phyloP scores from a whole-genome alignment of 1,139 yeast species.

The Candida sp. region DNA sequence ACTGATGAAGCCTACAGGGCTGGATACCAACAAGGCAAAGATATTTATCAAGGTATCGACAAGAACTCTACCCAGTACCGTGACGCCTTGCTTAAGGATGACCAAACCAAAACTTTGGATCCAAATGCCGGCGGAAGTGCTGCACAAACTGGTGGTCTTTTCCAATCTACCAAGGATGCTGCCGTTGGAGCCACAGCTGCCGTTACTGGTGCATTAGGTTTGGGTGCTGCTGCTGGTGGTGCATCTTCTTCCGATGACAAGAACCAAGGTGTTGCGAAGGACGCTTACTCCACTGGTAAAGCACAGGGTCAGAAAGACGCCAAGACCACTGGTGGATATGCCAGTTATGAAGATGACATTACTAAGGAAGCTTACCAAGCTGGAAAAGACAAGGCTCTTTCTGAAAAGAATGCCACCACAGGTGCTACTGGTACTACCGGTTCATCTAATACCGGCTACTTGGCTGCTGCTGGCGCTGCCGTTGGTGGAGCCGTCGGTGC shows the following conservation, averaged over 20 bases:
- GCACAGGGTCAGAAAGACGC: neutral
- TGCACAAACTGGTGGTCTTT: conserved; percentile 1
- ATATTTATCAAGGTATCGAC: conserved; percentile 2
- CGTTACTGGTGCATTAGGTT: no score
- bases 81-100: neutral
- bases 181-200: no score
- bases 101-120: neutral
- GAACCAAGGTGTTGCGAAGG: conserved; percentile 1
- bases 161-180: conserved; percentile 8
- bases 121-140: conserved; percentile 10
- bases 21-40: conserved; percentile 11
- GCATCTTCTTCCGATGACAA: conserved; percentile 15
- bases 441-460: conserved; percentile 2
- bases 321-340: neutral
- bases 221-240: conserved; percentile 16
- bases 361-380: conserved; percentile 15
- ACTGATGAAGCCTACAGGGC: conserved; percentile 10
- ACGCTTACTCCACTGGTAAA: conserved; percentile 7
- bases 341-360: conserved; percentile 5
- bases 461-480: conserved; percentile 14
- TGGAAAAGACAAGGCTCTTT: conserved; percentile 9
- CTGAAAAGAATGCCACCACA: conserved; percentile 7
- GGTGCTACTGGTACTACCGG: conserved; percentile 5
- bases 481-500: neutral
- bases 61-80: conserved; percentile 3